phyloP scores from a whole-genome alignment of 805 yeast species.

The Pichia eremophila region DNA sequence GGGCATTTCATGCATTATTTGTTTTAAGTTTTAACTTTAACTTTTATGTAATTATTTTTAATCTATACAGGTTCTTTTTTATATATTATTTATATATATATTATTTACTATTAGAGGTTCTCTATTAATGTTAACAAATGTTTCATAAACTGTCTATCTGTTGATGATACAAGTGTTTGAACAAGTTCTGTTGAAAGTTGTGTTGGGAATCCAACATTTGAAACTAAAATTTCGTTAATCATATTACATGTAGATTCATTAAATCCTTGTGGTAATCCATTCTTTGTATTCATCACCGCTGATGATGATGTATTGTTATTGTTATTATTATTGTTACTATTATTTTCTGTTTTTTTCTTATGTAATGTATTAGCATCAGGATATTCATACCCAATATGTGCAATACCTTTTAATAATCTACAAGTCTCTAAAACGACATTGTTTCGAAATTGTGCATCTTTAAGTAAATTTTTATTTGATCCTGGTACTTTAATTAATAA shows the following conservation, averaged over 20 bases:
- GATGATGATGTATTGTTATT: too few species aligned
- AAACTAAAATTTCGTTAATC: conserved; percentile 4
- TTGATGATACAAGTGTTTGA: conserved; percentile 43
- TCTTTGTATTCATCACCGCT: conserved; percentile 27
- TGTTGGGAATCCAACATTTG: conserved; percentile 7
- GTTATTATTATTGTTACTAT: conserved; percentile 11
- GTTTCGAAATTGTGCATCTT: conserved; percentile 72
- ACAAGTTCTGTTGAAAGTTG: conserved; percentile 55
- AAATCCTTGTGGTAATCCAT: conserved; percentile 21
- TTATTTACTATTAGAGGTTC: not conserved
- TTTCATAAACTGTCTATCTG: conserved; percentile 60
- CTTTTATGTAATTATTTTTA: too few species aligned
- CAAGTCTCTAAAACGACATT: conserved; percentile 65
- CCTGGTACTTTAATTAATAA: conserved; percentile 64
- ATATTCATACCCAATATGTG: conserved; percentile 24
- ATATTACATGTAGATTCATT: conserved; percentile 25
- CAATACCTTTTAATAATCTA: conserved; percentile 55
- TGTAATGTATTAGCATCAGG: conserved; percentile 22
- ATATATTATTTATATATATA: not conserved
- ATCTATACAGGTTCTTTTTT: too few species aligned
- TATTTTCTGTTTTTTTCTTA: conserved; percentile 9
- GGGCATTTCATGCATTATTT: too few species aligned
- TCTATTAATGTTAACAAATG: conserved; percentile 38
- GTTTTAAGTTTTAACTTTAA: too few species aligned
- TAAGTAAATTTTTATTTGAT: conserved; percentile 31